Base-by-base conservation (phyloP, 2,329 filamentous ascomycete genomes). In the Metarhizium brunneum region DNA sequence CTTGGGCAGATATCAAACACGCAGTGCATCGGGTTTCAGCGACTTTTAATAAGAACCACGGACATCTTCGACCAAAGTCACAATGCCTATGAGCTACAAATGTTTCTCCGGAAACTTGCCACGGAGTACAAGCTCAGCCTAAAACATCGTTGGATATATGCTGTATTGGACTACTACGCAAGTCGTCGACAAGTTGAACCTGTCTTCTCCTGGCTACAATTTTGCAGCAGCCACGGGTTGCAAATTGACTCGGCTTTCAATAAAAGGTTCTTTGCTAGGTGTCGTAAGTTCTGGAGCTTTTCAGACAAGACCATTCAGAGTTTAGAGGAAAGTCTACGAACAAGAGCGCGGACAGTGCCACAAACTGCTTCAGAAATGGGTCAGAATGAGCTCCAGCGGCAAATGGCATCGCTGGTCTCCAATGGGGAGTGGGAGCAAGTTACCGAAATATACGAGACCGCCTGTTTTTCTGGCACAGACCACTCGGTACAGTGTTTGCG, bases 401-500 rank as follows among this genome's bases (percentile, higher is more conserved):
- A 54, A 30, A 56, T 59, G 56, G 49, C 54, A 14, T 58, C 50
- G 49, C 47, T 59, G 16, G 53, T 54, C 7, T 51, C 50, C 13
- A 54, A 61, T 2, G 64, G 67, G 11, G 64, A 67, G 5, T 70
- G 71, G 60, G 55, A 53, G 4, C 58, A 63, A 13, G 72, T 73
- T 0, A 61, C 73, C 53, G 60, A 59, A 16, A 68, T 74, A 4
- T 81, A 79, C 62, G 68, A 47, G 52, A 20, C 47, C 4, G 11
- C 30, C 4, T 6, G 13, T 18, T 4, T 6, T 30, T 25, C 11
- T 40, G 16, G n/a, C 7, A 32, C 7, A 25, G 30, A n/a, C 6
- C n/a, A 1, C 4, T 38, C 52, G 2, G 13, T 18, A 4, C 14
- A 49, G 30, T 13, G 74, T 54, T 68, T 82, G 14, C 72, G 74